Conservation (phyloP, 177 flowering plant genomes). For the Telopea speciosissima region DNA sequence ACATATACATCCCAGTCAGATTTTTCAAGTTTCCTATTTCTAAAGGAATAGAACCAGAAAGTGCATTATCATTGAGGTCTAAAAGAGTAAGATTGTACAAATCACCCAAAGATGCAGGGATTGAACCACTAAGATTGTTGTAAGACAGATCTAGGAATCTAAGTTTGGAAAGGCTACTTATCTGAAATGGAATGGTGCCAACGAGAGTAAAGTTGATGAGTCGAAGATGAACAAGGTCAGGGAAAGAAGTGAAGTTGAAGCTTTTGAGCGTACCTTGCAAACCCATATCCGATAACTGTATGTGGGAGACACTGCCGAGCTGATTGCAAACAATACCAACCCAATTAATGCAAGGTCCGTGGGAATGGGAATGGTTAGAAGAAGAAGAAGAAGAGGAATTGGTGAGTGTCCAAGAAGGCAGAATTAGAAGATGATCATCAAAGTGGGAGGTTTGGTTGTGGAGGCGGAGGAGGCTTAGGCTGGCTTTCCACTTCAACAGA, state of each 20-base stretch:
- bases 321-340: background rate
- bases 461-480: too few relatives aligned
- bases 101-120: conserved; percentile 1
- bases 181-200: background rate
- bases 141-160: background rate
- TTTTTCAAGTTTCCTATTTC: too few relatives aligned
- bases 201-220: background rate
- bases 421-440: background rate
- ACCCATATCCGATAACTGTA: background rate
- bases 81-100: background rate
- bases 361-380: background rate
- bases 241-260: background rate
- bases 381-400: too few relatives aligned
- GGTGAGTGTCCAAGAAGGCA: background rate
- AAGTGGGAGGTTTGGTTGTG: background rate
- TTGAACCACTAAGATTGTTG: background rate
- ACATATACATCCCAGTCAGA: too few relatives aligned
- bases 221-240: background rate
- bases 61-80: background rate
- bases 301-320: background rate
- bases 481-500: background rate
- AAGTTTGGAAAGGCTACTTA: background rate
- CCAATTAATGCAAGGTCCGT: background rate
- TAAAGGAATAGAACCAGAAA: background rate
- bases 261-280: background rate